Base-by-base conservation (phyloP, 2,329 filamentous ascomycete genomes). In the Paracoccidioides brasiliensis region DNA sequence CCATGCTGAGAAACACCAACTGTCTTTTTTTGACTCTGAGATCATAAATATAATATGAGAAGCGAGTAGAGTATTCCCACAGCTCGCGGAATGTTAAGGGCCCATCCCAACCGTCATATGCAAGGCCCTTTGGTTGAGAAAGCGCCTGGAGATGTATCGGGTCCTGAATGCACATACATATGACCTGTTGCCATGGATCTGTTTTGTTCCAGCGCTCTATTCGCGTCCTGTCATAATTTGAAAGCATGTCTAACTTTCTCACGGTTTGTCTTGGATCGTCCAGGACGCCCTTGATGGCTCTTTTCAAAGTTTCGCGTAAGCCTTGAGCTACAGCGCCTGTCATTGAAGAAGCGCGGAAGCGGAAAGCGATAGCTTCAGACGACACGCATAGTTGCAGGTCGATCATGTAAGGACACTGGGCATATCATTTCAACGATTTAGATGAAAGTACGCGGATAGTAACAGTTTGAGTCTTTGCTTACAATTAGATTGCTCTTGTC, bases 31-130 rank as follows among this genome's bases (percentile, higher is more conserved):
- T 50, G 12, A 55, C 43, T 33, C 53, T 45, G 14, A 33, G 53
- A 22, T 41, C 32, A 10, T 42, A 28, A 10, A 55, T 30, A 7
- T 42, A 49, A 12, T 32, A 40, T 15, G 44, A 38, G 28, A 55
- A 45, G 14, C 35, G 46, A 5, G 43, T 41, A 7, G 53, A 55
- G 41, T 38, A 37, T 30, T 42, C 38, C 32, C 44, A 44, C 14
- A 55, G 53, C 22, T 48, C 44, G 14, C 46, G 28, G 37, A 46
- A 55, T 8, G 53, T 55, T 15, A 55, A 33, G 32, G 38, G 22
- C 1, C 53, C 53, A 35, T 55, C 53, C 52, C 52, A 54, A 40
- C 52, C 44, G 46, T 38, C 22, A 30, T 35, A 37, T 14, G 52
- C 52, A 46, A 46, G 52, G 12, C 15, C 14, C 22, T 40, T n/a